Percentiles rank a stretch among this genome's conserved stretches.
These are phyloP conservation scores for Populus alba DNA, from an alignment of 345 rosid genomes.

Conservation along the genomic window DNA sequence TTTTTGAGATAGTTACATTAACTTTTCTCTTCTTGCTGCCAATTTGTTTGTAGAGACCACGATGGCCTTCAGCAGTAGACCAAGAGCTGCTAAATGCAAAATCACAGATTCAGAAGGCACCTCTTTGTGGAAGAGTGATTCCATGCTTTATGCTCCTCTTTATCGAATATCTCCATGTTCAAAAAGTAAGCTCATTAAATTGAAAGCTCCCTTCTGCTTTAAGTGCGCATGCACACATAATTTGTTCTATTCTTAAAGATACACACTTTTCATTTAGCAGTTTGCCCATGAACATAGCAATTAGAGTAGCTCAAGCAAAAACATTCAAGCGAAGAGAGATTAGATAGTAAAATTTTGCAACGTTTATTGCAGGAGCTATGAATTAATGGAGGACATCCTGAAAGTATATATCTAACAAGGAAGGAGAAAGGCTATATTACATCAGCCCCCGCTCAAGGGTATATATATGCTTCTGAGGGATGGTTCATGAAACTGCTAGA, in stretches of 20 bases:
- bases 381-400: constrained; percentile 78
- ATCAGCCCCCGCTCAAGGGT: constrained; percentile 67
- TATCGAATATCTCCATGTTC: constrained; percentile 76
- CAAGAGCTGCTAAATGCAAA: constrained; percentile 52
- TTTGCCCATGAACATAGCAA: background rate
- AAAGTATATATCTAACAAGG: constrained; percentile 80
- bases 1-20: background rate
- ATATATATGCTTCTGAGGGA: constrained; percentile 98
- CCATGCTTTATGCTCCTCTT: constrained; percentile 57
- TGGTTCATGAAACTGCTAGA: constrained; percentile 93
- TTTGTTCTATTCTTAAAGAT: background rate
- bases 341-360: background rate
- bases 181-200: constrained; percentile 44
- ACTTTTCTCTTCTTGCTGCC: constrained; percentile 8
- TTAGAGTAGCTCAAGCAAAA: background rate
- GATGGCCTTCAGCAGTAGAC: constrained; percentile 60
- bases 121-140: constrained; percentile 43
- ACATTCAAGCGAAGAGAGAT: background rate
- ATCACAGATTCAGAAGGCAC: constrained; percentile 66
- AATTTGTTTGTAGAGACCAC: constrained; percentile 46
- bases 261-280: background rate
- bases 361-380: constrained; percentile 71
- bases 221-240: background rate
- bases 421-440: constrained; percentile 75
- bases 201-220: background rate